phyloP scores from a whole-genome alignment of 2,329 filamentous ascomycete species.

The Paracoccidioides lutzii region DNA sequence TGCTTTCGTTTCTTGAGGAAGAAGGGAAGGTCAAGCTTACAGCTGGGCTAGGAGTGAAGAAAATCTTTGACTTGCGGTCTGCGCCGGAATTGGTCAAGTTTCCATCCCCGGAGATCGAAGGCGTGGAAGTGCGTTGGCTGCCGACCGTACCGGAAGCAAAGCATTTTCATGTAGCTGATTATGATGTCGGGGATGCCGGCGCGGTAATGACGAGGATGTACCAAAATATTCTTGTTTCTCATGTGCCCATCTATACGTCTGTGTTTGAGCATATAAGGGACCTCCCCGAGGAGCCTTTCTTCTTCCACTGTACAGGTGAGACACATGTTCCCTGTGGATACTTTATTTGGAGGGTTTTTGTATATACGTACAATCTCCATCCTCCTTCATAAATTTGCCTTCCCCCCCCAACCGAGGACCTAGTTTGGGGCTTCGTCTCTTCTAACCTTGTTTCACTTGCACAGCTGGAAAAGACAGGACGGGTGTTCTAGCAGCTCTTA shows the following conservation, averaged over 20 bases:
- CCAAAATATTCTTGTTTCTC: slow-evolving; percentile 53
- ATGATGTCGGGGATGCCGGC: slow-evolving; percentile 29
- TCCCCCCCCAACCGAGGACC: too few species aligned
- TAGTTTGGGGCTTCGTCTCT: neutral
- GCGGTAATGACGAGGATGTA: slow-evolving; percentile 51
- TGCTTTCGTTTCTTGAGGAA: slow-evolving; percentile 46
- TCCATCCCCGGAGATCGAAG: slow-evolving; percentile 36
- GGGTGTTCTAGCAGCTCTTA: slow-evolving; percentile 53
- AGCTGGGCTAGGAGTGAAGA: slow-evolving; percentile 42
- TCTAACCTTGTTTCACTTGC: neutral
- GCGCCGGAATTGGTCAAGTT: slow-evolving; percentile 29
- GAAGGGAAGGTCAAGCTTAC: slow-evolving; percentile 41
- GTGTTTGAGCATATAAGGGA: slow-evolving; percentile 48
- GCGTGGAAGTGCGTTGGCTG: slow-evolving; percentile 43
- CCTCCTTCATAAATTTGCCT: too few species aligned
- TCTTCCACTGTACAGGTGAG: slow-evolving; percentile 57
- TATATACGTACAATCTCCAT: neutral
- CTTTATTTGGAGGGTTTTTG: neutral
- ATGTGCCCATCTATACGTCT: slow-evolving; percentile 41
- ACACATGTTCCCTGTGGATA: too few species aligned
- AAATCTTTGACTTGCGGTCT: slow-evolving; percentile 57
- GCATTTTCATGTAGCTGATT: slow-evolving; percentile 42
- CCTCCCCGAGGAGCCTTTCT: slow-evolving; percentile 35
- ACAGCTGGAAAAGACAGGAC: slow-evolving; percentile 57
- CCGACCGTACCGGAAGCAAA: slow-evolving; percentile 50